Evolutionary conservation across 2,329 filamentous ascomycete genomes (phyloP).

Genomic region (Alternaria ventricosa): DNA sequence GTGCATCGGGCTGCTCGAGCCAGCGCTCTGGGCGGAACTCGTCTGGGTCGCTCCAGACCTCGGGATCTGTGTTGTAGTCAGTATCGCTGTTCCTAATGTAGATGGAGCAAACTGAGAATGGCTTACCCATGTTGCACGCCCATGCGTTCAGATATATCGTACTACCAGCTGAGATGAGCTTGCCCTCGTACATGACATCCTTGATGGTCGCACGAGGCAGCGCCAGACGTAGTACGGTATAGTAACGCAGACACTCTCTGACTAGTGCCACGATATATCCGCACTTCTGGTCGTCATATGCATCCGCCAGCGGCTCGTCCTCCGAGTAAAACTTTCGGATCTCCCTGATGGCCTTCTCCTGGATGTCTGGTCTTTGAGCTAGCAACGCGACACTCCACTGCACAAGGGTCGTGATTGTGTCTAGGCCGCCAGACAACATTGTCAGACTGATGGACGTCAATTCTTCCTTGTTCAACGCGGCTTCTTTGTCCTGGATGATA

Average conservation of each 20-base stretch:
- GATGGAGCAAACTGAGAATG: slow-evolving; percentile 27
- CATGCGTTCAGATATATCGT: slow-evolving; percentile 71
- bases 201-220: slow-evolving; percentile 67
- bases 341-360: slow-evolving; percentile 64
- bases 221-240: slow-evolving; percentile 67
- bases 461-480: slow-evolving; percentile 67
- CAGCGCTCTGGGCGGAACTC: slow-evolving; percentile 68
- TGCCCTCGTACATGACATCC: slow-evolving; percentile 64
- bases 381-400: slow-evolving; percentile 70
- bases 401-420: slow-evolving; percentile 70
- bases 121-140: slow-evolving; percentile 73
- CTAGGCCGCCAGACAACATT: slow-evolving; percentile 71
- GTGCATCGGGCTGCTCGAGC: slow-evolving; percentile 68
- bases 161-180: slow-evolving; percentile 66
- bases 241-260: slow-evolving; percentile 67
- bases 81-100: neutral
- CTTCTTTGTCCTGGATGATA: slow-evolving; percentile 68
- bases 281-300: slow-evolving; percentile 68
- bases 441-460: slow-evolving; percentile 70
- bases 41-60: slow-evolving; percentile 65
- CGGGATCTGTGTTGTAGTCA: slow-evolving; percentile 50
- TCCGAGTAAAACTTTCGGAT: slow-evolving; percentile 62
- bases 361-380: slow-evolving; percentile 66
- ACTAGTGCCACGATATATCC: slow-evolving; percentile 69
- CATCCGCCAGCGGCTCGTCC: slow-evolving; percentile 64